Conservation (phyloP, 2,329 filamentous ascomycete genomes). For the Torrubiellomyces zombiae region DNA sequence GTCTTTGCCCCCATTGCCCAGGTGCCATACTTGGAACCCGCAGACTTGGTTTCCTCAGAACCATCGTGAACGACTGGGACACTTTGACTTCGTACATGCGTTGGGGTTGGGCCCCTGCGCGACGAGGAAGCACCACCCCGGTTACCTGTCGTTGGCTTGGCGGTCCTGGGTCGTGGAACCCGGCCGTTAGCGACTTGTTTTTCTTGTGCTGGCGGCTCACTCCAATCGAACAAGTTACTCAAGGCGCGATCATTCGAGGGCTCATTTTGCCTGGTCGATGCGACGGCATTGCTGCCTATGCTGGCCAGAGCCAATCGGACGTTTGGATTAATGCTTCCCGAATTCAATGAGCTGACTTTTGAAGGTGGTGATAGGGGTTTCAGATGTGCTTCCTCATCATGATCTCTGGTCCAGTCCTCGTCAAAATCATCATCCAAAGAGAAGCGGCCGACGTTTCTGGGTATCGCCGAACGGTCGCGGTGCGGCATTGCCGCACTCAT, state of each 20-base stretch:
- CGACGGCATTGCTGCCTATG: conserved; percentile 29
- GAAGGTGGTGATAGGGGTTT: conserved; percentile 42
- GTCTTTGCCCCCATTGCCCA: conserved; percentile 69
- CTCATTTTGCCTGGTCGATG: conserved; percentile 5
- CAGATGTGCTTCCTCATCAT: conserved; percentile 32
- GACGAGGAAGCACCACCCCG: conserved; percentile 52
- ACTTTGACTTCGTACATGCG: conserved; percentile 66
- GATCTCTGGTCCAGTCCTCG: conserved; percentile 42
- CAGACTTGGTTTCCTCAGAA: conserved; percentile 34
- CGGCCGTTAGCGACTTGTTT: conserved; percentile 41
- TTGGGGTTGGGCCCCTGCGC: conserved; percentile 50
- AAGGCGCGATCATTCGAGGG: conserved; percentile 30
- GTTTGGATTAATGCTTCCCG: conserved; percentile 33
- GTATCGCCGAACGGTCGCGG: conserved; percentile 16
- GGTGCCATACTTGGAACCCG: conserved; percentile 59
- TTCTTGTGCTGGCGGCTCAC: conserved; percentile 46
- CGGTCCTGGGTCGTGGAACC: conserved; percentile 52
- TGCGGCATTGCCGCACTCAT: too few relatives aligned
- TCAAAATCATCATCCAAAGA: conserved; percentile 47
- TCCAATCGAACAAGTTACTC: conserved; percentile 67
- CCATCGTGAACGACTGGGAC: conserved; percentile 55
- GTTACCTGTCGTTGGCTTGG: conserved; percentile 55
- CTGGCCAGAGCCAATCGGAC: conserved; percentile 36
- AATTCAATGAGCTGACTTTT: conserved; percentile 32
- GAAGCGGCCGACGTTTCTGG: conserved; percentile 28